Conservation (phyloP, 176 grass and related monocot genomes). For the Juncus effusus region DNA sequence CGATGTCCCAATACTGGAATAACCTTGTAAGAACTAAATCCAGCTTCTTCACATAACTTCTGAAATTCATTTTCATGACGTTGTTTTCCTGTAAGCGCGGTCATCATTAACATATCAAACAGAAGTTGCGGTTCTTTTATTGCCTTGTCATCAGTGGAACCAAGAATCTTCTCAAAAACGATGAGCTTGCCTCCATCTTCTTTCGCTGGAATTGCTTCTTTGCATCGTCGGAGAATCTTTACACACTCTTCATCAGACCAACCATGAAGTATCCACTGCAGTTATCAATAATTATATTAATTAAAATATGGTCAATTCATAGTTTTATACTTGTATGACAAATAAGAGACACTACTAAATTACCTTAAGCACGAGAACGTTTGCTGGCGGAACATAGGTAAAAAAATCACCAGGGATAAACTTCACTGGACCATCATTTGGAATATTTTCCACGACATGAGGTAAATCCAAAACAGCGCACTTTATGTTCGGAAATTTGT, state of each 20-base stretch:
- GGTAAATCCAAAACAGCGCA: conserved; percentile 42
- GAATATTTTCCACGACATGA: conserved; percentile 29
- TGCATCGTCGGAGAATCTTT: conserved; percentile 39
- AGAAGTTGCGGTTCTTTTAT: conserved; percentile 11
- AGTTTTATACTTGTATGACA: neutral
- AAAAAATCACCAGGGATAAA: conserved; percentile 43
- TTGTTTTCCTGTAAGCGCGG: neutral
- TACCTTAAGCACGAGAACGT: conserved; percentile 11
- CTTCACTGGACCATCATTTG: conserved; percentile 26
- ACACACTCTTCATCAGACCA: conserved; percentile 41
- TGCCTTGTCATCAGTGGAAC: neutral
- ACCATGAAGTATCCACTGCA: conserved; percentile 32
- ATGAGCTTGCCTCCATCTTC: conserved; percentile 39
- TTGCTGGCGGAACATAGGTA: neutral
- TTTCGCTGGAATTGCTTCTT: conserved; percentile 31
- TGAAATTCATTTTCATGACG: conserved; percentile 26
- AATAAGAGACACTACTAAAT: neutral
- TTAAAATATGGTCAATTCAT: neutral
- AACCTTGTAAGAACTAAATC: conserved; percentile 38
- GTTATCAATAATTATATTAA: neutral
- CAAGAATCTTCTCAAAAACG: conserved; percentile 35
- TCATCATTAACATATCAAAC: conserved; percentile 22
- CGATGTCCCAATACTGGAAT: conserved; percentile 21
- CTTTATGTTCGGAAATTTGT: conserved; percentile 36
- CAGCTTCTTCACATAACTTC: conserved; percentile 16